Conservation (phyloP, 176 grass and related monocot genomes). For the Alloteropsis semialata region DNA sequence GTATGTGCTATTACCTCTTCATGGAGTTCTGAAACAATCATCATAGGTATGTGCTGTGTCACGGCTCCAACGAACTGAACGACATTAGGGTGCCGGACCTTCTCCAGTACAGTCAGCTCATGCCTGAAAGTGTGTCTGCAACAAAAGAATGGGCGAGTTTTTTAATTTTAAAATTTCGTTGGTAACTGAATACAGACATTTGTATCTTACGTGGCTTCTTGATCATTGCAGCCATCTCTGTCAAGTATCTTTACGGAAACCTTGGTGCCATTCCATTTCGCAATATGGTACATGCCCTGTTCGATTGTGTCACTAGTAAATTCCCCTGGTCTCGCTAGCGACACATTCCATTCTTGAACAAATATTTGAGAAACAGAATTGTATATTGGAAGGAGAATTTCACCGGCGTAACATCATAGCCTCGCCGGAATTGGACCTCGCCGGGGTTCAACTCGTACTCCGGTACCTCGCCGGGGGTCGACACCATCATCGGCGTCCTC, state of each 20-base stretch:
- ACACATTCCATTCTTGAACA: background rate
- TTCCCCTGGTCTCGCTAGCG: background rate
- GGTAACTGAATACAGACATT: background rate
- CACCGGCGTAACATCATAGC: conserved; percentile 75
- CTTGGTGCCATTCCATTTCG: conserved; percentile 98
- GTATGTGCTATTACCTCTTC: conserved; percentile 43
- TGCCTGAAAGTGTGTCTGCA: conserved; percentile 78
- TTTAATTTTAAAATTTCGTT: background rate
- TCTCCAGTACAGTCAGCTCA: conserved; percentile 75
- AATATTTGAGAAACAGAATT: background rate
- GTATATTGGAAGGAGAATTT: background rate
- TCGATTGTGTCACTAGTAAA: background rate
- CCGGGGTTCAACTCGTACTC: conserved; percentile 87
- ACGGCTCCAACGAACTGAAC: conserved; percentile 91
- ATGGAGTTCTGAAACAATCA: conserved; percentile 88
- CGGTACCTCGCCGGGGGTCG: conserved; percentile 60
- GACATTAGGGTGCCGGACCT: conserved; percentile 85
- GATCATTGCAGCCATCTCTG: conserved; percentile 71
- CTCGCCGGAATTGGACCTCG: conserved; percentile 81
- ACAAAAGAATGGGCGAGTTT: background rate
- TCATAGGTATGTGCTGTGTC: conserved; percentile 96
- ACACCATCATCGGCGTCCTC: conserved; percentile 78
- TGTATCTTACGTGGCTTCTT: conserved; percentile 62
- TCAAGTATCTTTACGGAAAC: conserved; percentile 94
- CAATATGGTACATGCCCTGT: conserved; percentile 82